These are phyloP conservation scores for Pseudogymnoascus sp. DNA, from an alignment of 2,329 filamentous ascomycete genomes.

Conservation along the genomic window DNA sequence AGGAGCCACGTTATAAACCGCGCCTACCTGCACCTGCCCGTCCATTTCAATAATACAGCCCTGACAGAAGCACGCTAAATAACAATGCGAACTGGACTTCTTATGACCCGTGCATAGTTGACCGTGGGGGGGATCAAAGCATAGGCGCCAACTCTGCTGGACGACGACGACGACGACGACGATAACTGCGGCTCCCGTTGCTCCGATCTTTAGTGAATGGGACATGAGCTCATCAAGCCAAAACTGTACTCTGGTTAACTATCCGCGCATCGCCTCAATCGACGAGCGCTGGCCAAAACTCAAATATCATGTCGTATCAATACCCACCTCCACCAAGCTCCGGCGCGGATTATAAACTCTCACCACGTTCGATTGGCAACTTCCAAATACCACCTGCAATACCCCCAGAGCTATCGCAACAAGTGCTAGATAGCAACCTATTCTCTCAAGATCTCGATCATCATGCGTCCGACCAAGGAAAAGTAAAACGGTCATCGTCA, in stretches of 20 bases:
- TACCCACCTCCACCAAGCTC: constrained; percentile 6
- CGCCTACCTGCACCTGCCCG: neutral
- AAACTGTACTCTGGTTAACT: constrained; percentile 4
- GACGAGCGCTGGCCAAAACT: neutral
- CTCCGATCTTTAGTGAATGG: neutral
- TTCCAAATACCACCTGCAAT: constrained; percentile 2
- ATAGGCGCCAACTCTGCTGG: neutral
- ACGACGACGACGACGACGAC: constrained; percentile 1
- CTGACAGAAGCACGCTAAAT: neutral
- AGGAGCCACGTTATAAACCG: neutral
- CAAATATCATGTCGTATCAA: constrained; percentile 10
- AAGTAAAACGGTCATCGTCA: constrained; percentile 41
- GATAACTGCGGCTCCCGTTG: constrained; percentile 1
- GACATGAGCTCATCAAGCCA: constrained; percentile 5
- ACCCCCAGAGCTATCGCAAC: constrained; percentile 1
- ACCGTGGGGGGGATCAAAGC: constrained; percentile 5
- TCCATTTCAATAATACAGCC: neutral
- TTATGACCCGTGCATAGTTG: constrained; percentile 6
- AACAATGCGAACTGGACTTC: constrained; percentile 6
- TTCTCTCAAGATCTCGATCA: constrained; percentile 3
- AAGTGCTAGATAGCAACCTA: constrained; percentile 4
- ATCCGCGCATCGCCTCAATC: neutral
- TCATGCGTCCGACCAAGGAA: constrained; percentile 12
- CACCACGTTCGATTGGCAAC: neutral
- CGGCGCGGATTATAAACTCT: neutral